These are phyloP conservation scores for Sordariomycetes sp. DNA, from an alignment of 2,329 filamentous ascomycete species.

Conservation along the genomic window DNA sequence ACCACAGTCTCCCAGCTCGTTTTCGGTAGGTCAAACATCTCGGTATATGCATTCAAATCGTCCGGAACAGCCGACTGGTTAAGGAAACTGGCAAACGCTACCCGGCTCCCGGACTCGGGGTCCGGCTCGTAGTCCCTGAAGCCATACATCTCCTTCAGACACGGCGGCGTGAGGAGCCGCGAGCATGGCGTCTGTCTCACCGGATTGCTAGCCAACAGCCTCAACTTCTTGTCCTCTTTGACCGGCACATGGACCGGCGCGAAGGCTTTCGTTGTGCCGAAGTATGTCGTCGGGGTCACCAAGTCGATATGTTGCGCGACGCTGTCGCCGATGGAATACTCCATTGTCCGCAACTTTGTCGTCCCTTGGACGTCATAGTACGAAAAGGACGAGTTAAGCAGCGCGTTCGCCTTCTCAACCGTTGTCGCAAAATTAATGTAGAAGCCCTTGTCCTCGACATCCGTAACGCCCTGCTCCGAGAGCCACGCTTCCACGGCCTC, in stretches of 20 bases:
- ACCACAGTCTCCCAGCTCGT: slow-evolving; percentile 28
- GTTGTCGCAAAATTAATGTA: slow-evolving; percentile 20
- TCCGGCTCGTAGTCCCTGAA: slow-evolving; percentile 29
- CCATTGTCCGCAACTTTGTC: slow-evolving; percentile 17
- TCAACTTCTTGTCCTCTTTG: neutral
- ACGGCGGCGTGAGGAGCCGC: slow-evolving; percentile 27
- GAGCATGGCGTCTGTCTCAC: slow-evolving; percentile 12
- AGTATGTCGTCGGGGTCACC: slow-evolving; percentile 31
- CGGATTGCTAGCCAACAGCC: slow-evolving; percentile 2
- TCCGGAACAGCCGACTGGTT: slow-evolving; percentile 32
- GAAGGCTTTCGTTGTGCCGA: slow-evolving; percentile 18
- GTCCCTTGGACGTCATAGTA: slow-evolving; percentile 23
- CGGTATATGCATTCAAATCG: slow-evolving; percentile 24
- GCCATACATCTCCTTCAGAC: slow-evolving; percentile 33
- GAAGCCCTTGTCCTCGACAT: slow-evolving; percentile 7
- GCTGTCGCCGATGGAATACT: slow-evolving; percentile 17
- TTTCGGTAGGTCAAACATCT: slow-evolving; percentile 22
- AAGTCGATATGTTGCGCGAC: slow-evolving; percentile 25
- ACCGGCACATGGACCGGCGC: neutral
- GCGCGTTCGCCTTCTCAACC: slow-evolving; percentile 19
- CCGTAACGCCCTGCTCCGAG: slow-evolving; percentile 5
- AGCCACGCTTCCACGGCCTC: slow-evolving; percentile 12
- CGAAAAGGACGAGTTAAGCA: slow-evolving; percentile 27
- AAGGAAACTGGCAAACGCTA: slow-evolving; percentile 37
- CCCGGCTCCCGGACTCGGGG: slow-evolving; percentile 27